These are phyloP conservation scores for Grosmannia serpens DNA, from an alignment of 2,329 filamentous ascomycete species.

Conservation along the genomic window DNA sequence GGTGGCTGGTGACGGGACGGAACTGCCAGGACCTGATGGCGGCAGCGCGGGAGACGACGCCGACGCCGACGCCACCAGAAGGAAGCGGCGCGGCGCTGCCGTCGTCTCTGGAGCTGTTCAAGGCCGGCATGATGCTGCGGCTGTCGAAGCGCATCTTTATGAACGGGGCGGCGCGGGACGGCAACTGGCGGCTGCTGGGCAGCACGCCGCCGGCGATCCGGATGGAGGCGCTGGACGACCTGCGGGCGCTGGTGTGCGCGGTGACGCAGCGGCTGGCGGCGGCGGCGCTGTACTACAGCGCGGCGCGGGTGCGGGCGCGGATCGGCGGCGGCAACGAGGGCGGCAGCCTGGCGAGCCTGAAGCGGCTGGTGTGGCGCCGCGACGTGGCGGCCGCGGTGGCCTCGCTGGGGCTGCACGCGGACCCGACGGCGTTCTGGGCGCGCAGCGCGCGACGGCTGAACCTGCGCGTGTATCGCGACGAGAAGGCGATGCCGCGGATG, in stretches of 20 bases:
- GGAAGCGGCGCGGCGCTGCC: background rate
- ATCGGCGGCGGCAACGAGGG: slow-evolving; percentile 6
- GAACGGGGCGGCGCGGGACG: slow-evolving; percentile 50
- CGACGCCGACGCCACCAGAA: background rate
- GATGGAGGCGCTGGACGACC: slow-evolving; percentile 64
- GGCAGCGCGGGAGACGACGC: background rate
- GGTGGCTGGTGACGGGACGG: slow-evolving; percentile 51
- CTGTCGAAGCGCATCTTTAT: slow-evolving; percentile 63
- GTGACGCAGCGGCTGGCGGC: slow-evolving; percentile 60
- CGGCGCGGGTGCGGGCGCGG: slow-evolving; percentile 51
- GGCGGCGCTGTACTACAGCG: slow-evolving; percentile 57
- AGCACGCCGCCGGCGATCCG: slow-evolving; percentile 57
- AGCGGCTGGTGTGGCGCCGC: slow-evolving; percentile 23
- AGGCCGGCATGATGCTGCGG: slow-evolving; percentile 46
- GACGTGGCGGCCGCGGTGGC: slow-evolving; percentile 39
- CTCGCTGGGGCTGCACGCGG: slow-evolving; percentile 30
- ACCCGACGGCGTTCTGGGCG: slow-evolving; percentile 33
- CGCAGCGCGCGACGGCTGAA: slow-evolving; percentile 36
- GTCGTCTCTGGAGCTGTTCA: slow-evolving; percentile 45
- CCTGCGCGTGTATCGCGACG: slow-evolving; percentile 33
- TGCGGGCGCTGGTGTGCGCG: slow-evolving; percentile 55
- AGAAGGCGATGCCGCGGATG: slow-evolving; percentile 14
- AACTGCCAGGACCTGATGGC: slow-evolving; percentile 9
- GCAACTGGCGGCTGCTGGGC: slow-evolving; percentile 56
- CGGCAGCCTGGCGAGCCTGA: slow-evolving; percentile 15